Percentiles rank a stretch among this genome's conserved stretches.
Conservation (phyloP, 2,329 filamentous ascomycete species). For the Beauveria rudraprayagi region DNA sequence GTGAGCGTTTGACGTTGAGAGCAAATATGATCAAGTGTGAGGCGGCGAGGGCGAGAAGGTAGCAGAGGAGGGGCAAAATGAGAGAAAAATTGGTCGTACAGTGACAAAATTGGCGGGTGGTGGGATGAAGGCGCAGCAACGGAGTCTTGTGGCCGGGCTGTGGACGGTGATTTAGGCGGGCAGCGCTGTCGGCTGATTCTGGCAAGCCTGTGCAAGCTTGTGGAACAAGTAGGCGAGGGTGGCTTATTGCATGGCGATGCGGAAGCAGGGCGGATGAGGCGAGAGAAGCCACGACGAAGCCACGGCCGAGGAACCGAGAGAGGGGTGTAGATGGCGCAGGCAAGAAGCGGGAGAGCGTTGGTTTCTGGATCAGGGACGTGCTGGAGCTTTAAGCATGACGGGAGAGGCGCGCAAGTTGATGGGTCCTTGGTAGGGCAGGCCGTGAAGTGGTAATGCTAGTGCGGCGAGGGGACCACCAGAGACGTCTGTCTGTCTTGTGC, state of each 20-base stretch:
- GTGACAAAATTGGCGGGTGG: neutral
- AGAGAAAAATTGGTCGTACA: neutral
- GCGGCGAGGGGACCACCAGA: neutral
- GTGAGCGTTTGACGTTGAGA: neutral
- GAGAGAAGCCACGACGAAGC: neutral
- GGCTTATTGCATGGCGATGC: slow-evolving; percentile 3
- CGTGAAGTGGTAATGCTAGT: neutral
- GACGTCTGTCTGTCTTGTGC: neutral
- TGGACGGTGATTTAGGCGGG: neutral
- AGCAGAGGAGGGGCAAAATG: neutral
- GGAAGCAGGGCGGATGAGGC: neutral
- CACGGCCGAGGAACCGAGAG: neutral
- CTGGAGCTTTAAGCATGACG: slow-evolving; percentile 7
- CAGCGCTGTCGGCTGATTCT: neutral
- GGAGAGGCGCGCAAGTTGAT: slow-evolving; percentile 6
- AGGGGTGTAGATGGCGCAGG: neutral
- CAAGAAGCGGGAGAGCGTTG: neutral
- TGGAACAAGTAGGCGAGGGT: neutral
- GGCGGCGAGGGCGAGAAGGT: neutral
- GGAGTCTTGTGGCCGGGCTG: neutral
- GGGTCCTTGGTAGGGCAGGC: slow-evolving; percentile 3
- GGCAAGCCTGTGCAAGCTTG: neutral
- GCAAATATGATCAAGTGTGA: neutral
- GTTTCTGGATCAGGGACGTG: slow-evolving; percentile 7
- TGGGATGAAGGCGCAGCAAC: slow-evolving; percentile 10